Evolutionary conservation across 164 flowering plant species (phyloP), one percentile per base, ranked within the genome.

Genomic region (Vitis rupestris): DNA sequence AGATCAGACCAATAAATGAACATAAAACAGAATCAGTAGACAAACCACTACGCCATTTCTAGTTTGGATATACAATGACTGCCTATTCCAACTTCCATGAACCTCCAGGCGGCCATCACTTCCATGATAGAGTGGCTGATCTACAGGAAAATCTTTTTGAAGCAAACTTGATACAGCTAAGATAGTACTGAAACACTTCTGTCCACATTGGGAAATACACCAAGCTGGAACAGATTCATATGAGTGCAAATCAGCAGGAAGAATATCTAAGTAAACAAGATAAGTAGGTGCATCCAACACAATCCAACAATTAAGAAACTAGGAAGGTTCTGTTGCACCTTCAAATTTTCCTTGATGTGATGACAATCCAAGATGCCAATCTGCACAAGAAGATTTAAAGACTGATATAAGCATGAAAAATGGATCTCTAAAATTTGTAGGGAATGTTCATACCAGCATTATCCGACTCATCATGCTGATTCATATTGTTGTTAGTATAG

Each of bases 21-120:
- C 9, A 50, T n/a, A 59, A 17, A 50, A 19, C 27, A 57, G 44
- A 37, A 59, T 49, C 15, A 8, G 48, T 66, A 65, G 47, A 87
- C 97, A 78, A 76, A 91, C 98, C 97, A 70, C 64, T 72, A 30
- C 31, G 72, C 72, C 76, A 73, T 78, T 82, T 81, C 80, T 78
- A 65, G 78, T 87, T 70, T 72, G 87, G 47, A 80, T 79, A 72
- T 79, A 86, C 53, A 84, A 75, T 48, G 82, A 76, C 27, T 75
- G 82, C 61, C 84, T 78, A 70, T 69, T 84, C 85, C 83, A 79
- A 67, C 77, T 75, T 54, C 78, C 82, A 74, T 63, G 76, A 37
- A 81, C 76, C 67, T 87, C 88, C 58, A 78, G 67, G 56, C 81
- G 78, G 50, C 84, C 80, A 72, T 80, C 87, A 75, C 63, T 68